Evolutionary conservation across 108 stramenopile genomes (phyloP).

Genomic region (Pseudonitzschia pungens): DNA sequence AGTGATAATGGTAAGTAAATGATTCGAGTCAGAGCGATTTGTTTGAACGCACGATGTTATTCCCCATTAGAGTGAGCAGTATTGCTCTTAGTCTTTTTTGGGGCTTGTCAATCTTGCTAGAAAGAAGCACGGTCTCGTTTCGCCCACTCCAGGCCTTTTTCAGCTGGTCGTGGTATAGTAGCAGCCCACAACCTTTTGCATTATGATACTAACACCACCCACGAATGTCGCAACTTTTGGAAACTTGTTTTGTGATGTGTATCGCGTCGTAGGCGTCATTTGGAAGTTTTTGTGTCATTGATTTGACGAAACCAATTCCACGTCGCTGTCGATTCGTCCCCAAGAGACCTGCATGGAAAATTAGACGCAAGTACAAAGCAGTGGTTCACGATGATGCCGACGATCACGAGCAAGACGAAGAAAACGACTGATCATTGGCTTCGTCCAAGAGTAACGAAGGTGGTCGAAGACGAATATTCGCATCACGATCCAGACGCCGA

Average conservation of each 20-base stretch:
- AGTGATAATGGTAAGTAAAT: constrained; percentile 70
- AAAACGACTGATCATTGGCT: constrained; percentile 14
- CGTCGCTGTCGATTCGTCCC: constrained; percentile 57
- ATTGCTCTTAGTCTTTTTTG: constrained; percentile 28
- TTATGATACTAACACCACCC: background rate
- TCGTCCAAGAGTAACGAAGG: constrained; percentile 11
- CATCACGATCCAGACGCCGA: background rate
- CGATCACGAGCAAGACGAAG: constrained; percentile 21
- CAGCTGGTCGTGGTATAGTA: constrained; percentile 47
- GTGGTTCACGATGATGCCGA: constrained; percentile 11
- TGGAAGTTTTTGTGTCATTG: constrained; percentile 71
- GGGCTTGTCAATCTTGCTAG: constrained; percentile 67
- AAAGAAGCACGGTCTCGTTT: constrained; percentile 34
- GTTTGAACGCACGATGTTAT: constrained; percentile 38
- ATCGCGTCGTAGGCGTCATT: constrained; percentile 52
- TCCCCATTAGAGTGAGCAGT: constrained; percentile 19
- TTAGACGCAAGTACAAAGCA: constrained; percentile 31
- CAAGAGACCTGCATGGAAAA: constrained; percentile 47
- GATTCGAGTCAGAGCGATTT: background rate
- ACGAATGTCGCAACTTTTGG: constrained; percentile 11
- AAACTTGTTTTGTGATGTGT: constrained; percentile 7
- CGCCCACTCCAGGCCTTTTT: constrained; percentile 34
- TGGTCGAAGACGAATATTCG: constrained; percentile 13
- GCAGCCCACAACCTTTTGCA: constrained; percentile 37
- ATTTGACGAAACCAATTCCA: constrained; percentile 60